These are phyloP conservation scores for Macrophomina phaseolina DNA, from an alignment of 2,329 filamentous ascomycete genomes.

Conservation along the genomic window DNA sequence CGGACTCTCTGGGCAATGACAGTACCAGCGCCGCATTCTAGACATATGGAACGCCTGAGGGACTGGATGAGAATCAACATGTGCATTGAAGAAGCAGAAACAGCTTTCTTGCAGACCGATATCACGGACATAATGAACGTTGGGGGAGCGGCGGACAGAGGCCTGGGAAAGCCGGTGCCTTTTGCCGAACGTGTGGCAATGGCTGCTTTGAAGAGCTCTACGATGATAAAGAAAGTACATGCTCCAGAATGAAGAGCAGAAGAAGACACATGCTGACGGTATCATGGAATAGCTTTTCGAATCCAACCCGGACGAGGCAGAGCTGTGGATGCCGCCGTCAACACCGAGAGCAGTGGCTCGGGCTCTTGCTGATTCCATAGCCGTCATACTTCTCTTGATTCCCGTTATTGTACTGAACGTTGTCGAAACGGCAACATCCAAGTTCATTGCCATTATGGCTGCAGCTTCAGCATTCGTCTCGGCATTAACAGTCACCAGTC, in stretches of 20 bases:
- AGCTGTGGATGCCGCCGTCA: not conserved
- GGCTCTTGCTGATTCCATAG: not conserved
- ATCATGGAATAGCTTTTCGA: not conserved
- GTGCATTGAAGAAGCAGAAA: not conserved
- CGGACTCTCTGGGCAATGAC: not conserved
- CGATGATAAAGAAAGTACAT: not conserved
- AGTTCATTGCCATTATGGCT: not conserved
- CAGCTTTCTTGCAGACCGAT: not conserved
- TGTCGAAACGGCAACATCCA: not conserved
- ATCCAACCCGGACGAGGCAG: not conserved
- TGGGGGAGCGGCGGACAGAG: not conserved
- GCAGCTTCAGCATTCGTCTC: not conserved
- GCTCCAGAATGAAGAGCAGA: not conserved
- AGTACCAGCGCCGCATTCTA: not conserved
- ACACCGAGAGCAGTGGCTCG: not conserved
- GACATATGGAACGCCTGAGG: not conserved
- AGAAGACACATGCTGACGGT: not conserved
- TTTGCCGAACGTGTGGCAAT: not conserved
- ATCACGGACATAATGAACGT: not conserved
- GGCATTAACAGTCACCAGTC: not conserved
- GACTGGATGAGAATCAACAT: not conserved
- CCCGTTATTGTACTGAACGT: conserved; percentile 2
- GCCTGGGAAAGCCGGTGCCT: no score
- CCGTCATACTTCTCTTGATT: not conserved
- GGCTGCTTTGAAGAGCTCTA: not conserved